A percentile compares a stretch with the other conserved stretches of the same genome.
phyloP scores from a whole-genome alignment of 805 yeast genomes.

The Teunomyces pallodes region DNA sequence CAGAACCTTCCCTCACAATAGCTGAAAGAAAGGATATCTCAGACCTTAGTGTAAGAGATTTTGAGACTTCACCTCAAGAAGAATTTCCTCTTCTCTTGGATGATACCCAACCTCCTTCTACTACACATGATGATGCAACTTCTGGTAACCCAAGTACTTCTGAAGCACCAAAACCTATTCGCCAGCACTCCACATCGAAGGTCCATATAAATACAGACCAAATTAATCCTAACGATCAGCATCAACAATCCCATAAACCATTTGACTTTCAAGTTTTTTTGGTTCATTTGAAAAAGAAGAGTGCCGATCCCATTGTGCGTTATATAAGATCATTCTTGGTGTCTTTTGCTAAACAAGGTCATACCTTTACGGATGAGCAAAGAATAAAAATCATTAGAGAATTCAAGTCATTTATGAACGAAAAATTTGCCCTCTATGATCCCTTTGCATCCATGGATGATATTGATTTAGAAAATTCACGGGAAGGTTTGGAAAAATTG shows the following conservation, averaged over 20 bases:
- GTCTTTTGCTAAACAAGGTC: conserved; percentile 63
- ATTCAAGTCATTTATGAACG: conserved; percentile 69
- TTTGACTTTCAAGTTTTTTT: conserved; percentile 87
- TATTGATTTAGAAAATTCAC: conserved; percentile 61
- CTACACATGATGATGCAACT: neutral
- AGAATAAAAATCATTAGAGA: conserved; percentile 75
- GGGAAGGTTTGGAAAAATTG: conserved; percentile 90
- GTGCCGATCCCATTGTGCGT: conserved; percentile 85
- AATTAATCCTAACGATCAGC: conserved; percentile 31
- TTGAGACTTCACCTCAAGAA: conserved; percentile 15
- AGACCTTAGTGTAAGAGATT: conserved; percentile 13
- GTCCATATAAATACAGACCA: conserved; percentile 1
- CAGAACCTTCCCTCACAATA: neutral
- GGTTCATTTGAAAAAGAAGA: conserved; percentile 62
- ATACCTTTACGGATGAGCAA: conserved; percentile 67
- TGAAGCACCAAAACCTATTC: neutral
- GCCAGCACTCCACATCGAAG: conserved; percentile 1
- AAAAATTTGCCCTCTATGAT: conserved; percentile 56
- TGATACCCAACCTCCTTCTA: neutral
- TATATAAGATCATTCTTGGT: conserved; percentile 81
- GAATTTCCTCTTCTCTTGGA: conserved; percentile 11
- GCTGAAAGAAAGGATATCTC: conserved; percentile 7
- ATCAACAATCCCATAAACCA: conserved; percentile 42
- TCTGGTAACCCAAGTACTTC: neutral
- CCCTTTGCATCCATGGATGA: conserved; percentile 71